These are phyloP conservation scores for Claviceps maximensis DNA, from an alignment of 2,329 filamentous ascomycete genomes.

Conservation along the genomic window DNA sequence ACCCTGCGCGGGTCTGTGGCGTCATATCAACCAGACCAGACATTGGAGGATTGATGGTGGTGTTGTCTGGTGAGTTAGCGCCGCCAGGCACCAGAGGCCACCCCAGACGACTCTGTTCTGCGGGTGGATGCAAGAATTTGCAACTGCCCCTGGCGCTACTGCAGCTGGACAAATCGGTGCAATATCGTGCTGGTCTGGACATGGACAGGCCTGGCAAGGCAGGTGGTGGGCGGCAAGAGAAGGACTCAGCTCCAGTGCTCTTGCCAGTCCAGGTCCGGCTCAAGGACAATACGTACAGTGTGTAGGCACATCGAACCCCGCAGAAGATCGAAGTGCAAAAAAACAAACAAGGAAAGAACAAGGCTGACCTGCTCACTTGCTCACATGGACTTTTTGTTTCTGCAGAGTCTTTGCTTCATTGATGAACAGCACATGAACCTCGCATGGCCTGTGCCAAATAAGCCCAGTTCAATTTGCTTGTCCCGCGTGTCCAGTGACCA, in stretches of 20 bases:
- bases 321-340: no score
- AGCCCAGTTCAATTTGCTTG: not conserved
- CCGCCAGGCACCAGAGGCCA: constrained; percentile 1
- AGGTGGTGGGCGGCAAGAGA: not conserved
- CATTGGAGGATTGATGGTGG: no score
- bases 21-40: no score
- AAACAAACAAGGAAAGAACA: no score
- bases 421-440: no score
- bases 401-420: no score
- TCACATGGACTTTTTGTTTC: no score
- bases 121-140: not conserved
- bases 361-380: not conserved
- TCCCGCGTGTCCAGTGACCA: not conserved
- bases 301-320: no score
- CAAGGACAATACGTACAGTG: not conserved
- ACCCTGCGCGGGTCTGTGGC: no score
- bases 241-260: not conserved
- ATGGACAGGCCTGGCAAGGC: no score
- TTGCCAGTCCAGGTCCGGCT: not conserved
- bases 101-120: not conserved
- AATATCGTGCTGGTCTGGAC: no score
- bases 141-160: not conserved
- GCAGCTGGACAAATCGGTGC: not conserved
- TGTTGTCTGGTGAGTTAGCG: not conserved
- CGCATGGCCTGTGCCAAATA: not conserved